A percentile compares a stretch with the other conserved stretches of the same genome.
phyloP scores from a whole-genome alignment of 192 early-diverging fungal species.

The Thamnidium elegans region DNA sequence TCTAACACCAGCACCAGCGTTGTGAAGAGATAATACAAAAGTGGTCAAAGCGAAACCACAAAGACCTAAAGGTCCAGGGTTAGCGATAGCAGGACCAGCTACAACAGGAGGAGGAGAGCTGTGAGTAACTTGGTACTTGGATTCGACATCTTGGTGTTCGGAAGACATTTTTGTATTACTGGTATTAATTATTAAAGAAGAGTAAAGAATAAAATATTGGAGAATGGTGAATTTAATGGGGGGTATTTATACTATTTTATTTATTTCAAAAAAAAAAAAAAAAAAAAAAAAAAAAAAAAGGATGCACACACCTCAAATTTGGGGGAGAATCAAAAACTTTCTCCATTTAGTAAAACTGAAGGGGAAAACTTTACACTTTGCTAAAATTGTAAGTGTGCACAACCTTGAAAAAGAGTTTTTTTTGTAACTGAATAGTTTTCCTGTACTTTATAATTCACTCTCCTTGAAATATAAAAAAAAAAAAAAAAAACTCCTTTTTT shows the following conservation, averaged over 20 bases:
- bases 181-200: neutral
- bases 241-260: constrained; percentile 3
- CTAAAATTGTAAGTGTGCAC: too few species aligned
- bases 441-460: too few species aligned
- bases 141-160: constrained; percentile 24
- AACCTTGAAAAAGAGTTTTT: too few species aligned
- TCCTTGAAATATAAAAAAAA: too few species aligned
- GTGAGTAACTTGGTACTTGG: constrained; percentile 16
- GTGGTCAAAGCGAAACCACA: constrained; percentile 63
- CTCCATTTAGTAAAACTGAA: too few species aligned
- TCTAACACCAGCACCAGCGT: constrained; percentile 62
- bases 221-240: constrained; percentile 9
- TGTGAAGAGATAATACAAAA: constrained; percentile 73
- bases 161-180: constrained; percentile 17
- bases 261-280: neutral
- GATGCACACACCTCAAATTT: too few species aligned
- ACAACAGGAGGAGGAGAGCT: constrained; percentile 27
- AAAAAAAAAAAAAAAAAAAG: neutral
- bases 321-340: too few species aligned
- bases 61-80: constrained; percentile 64
- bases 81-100: constrained; percentile 41
- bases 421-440: too few species aligned
- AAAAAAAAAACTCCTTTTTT: too few species aligned
- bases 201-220: constrained; percentile 8
- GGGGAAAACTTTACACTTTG: too few species aligned